Percentiles rank a stretch among this genome's conserved stretches.
Conservation (phyloP, 805 yeast species). For the Yamadazyma insecticola region DNA sequence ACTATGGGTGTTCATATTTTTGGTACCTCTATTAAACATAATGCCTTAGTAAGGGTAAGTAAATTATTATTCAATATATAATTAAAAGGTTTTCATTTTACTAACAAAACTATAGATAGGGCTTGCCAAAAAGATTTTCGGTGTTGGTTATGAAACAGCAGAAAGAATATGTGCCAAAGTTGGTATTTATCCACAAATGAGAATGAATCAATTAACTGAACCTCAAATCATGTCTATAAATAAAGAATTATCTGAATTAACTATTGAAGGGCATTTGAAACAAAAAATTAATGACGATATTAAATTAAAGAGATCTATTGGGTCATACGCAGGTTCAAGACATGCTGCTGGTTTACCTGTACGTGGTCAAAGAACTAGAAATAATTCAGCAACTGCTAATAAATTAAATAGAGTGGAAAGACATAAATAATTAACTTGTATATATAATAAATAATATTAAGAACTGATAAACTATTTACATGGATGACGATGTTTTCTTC, state of each 20-base stretch:
- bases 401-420: constrained; percentile 76
- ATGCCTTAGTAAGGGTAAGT: constrained; percentile 33
- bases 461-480: too few species aligned
- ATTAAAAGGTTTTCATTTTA: constrained; percentile 2
- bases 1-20: constrained; percentile 44
- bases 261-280: constrained; percentile 75
- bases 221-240: constrained; percentile 82
- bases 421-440: constrained; percentile 14
- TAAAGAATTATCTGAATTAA: constrained; percentile 78
- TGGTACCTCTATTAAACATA: constrained; percentile 42
- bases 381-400: constrained; percentile 87
- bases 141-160: constrained; percentile 76
- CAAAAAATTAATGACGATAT: constrained; percentile 77
- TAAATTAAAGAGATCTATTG: constrained; percentile 70
- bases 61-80: neutral
- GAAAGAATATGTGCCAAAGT: constrained; percentile 76
- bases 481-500: too few species aligned
- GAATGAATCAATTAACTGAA: constrained; percentile 89
- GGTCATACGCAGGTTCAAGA: constrained; percentile 83
- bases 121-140: constrained; percentile 76
- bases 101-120: constrained; percentile 44
- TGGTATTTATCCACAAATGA: constrained; percentile 89
- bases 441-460: constrained; percentile 5
- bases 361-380: constrained; percentile 86
- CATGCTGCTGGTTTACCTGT: constrained; percentile 70